Evolutionary conservation across 2,329 filamentous ascomycete genomes (phyloP).

Genomic region (Paecilomyces sp.): DNA sequence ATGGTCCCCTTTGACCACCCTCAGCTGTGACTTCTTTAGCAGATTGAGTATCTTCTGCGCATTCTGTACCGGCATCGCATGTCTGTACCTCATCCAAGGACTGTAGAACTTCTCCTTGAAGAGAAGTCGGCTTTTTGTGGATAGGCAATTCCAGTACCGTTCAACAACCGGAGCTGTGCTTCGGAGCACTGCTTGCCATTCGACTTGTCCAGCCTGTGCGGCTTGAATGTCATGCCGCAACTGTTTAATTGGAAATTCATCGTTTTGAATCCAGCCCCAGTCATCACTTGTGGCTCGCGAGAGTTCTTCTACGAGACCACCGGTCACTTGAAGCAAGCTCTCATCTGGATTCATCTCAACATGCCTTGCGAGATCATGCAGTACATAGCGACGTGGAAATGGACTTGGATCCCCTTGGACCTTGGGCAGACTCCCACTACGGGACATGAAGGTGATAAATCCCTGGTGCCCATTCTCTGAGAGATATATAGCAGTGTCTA

Average conservation of each 20-base stretch:
- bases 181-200: neutral
- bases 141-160: slow-evolving; percentile 4
- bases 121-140: slow-evolving; percentile 1
- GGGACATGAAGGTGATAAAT: slow-evolving; percentile 7
- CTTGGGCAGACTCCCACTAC: slow-evolving; percentile 6
- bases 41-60: slow-evolving; percentile 3
- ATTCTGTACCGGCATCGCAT: slow-evolving; percentile 6
- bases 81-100: slow-evolving; percentile 7
- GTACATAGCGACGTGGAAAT: slow-evolving; percentile 2
- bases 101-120: slow-evolving; percentile 7
- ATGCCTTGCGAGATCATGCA: slow-evolving; percentile 3
- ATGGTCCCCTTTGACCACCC: slow-evolving; percentile 2
- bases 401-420: slow-evolving; percentile 4
- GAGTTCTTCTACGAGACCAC: slow-evolving; percentile 6
- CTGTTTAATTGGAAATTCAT: neutral
- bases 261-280: slow-evolving; percentile 7
- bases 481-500: slow-evolving; percentile 5
- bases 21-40: slow-evolving; percentile 3
- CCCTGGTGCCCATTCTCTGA: slow-evolving; percentile 4
- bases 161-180: slow-evolving; percentile 5
- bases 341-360: slow-evolving; percentile 1
- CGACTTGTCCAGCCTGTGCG: neutral
- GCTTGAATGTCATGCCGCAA: neutral
- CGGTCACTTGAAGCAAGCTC: slow-evolving; percentile 3
- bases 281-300: slow-evolving; percentile 2